Evolutionary conservation across 768 basidiomycete genomes (phyloP), one percentile per base, ranked within the genome.

Genomic region (Lentinula raphanica): DNA sequence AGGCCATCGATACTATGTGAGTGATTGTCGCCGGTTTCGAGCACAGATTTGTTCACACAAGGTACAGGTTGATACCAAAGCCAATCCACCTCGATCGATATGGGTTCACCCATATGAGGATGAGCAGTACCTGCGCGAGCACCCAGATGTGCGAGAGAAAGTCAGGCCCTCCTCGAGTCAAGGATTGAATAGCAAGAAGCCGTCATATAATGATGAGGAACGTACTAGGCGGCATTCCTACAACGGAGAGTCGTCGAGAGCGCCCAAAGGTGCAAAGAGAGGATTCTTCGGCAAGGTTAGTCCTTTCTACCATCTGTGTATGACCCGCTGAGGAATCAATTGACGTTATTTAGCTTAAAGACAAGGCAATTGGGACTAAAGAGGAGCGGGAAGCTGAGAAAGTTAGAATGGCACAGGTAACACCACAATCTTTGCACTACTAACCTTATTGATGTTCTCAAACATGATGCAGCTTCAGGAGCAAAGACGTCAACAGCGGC

Each of bases 81-180:
- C 82, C 0, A 73, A 68, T 7, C 88, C 89, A 7, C 82, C 86
- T 1, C 80, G 88, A 0, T 76, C 82, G 0, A 88, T 83, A 63
- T 91, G 88, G 89, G 75, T 76, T 1, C 87, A 91, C 65, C 88
- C 89, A 1, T 81, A 81, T 58, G 85, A 89, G 57, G 87, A 89
- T 66, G 80, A 84, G 46, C 75, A 81, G 53, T 89, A 79, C 68
- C 74, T 87, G n/a, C 63, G 25, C 9, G 78, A 81, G 46, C 79
- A 86, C 60, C 82, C 85, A 7, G 78, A 82, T 3, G 60, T 72
- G 7, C 68, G 66, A 55, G 71, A 77, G 57, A 77, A 78, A 60
- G 63, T 73, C 36, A 50, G 67, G 64, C 45, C 46, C 15, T 11
- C 13, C 3, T 49, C 56, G n/a, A 57, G 25, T 27, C 40, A 48